phyloP scores from a whole-genome alignment of 495 filamentous ascomycete species.

The Lasiosphaeria hispida region DNA sequence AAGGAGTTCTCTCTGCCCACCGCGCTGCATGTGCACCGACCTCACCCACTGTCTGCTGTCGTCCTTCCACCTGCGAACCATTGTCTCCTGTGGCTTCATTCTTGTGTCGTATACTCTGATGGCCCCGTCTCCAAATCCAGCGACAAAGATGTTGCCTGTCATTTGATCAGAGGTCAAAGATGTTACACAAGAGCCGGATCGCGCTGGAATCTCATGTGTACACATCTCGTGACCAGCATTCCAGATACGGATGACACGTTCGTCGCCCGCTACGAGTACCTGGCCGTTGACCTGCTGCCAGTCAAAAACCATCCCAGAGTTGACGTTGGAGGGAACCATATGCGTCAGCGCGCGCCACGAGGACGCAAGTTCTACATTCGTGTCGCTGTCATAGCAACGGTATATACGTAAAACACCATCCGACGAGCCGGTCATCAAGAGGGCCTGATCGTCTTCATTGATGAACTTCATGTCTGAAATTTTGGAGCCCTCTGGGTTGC shows the following conservation, averaged over 20 bases:
- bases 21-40: slow-evolving; percentile 95
- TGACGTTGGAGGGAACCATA: slow-evolving; percentile 85
- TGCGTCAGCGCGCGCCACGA: slow-evolving; percentile 90
- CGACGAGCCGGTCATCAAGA: slow-evolving; percentile 90
- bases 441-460: slow-evolving; percentile 95
- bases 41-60: slow-evolving; percentile 83
- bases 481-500: slow-evolving; percentile 83
- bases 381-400: slow-evolving; percentile 75
- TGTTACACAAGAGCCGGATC: slow-evolving; percentile 93
- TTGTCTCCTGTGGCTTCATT: slow-evolving; percentile 71
- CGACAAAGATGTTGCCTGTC: slow-evolving; percentile 91
- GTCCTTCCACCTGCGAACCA: slow-evolving; percentile 95
- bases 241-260: slow-evolving; percentile 94
- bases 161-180: slow-evolving; percentile 95
- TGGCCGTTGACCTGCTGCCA: slow-evolving; percentile 98
- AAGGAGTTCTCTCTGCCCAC: slow-evolving; percentile 85
- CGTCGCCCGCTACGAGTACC: slow-evolving; percentile 91
- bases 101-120: slow-evolving; percentile 93
- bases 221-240: slow-evolving; percentile 92
- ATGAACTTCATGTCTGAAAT: slow-evolving; percentile 95
- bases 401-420: slow-evolving; percentile 95
- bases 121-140: slow-evolving; percentile 96
- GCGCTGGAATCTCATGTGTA: slow-evolving; percentile 89
- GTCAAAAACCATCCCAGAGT: slow-evolving; percentile 92
- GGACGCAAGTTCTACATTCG: slow-evolving; percentile 79